phyloP scores from a whole-genome alignment of 1,284 basidiomycete genomes.

The Apiotrichum siamense region DNA sequence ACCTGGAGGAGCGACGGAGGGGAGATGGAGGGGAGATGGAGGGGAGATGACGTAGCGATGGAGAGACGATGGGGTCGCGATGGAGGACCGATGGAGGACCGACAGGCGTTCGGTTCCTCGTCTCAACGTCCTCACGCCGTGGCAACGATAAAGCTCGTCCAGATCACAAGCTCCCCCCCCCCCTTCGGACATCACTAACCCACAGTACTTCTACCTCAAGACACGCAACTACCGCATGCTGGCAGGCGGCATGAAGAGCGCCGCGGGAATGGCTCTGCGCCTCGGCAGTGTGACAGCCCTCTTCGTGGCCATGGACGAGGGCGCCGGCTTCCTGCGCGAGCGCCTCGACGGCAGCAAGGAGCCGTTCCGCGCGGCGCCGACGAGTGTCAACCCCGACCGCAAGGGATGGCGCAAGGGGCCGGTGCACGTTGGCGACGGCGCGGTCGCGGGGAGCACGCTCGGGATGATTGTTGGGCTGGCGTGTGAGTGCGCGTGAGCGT shows the following conservation, averaged over 20 bases:
- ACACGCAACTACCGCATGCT: slow-evolving; percentile 46
- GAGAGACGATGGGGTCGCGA: no score
- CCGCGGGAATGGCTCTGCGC: slow-evolving; percentile 30
- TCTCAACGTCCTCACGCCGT: no score
- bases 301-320: slow-evolving; percentile 39
- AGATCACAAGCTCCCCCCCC: no score
- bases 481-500: slow-evolving; percentile 28
- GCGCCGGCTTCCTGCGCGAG: slow-evolving; percentile 32
- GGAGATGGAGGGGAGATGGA: no score
- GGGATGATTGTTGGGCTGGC: slow-evolving; percentile 27
- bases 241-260: slow-evolving; percentile 30
- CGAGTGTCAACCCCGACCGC: slow-evolving; percentile 11
- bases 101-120: no score
- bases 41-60: no score
- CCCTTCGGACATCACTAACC: no score
- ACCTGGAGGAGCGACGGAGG: no score
- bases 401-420: slow-evolving; percentile 32
- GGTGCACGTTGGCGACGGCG: slow-evolving; percentile 38
- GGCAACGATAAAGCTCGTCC: no score
- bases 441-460: slow-evolving; percentile 34
- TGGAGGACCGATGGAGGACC: no score
- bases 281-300: slow-evolving; percentile 32
- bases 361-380: not conserved
- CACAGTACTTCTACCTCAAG: slow-evolving; percentile 48
- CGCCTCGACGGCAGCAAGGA: slow-evolving; percentile 5